Conservation (phyloP, 2,329 filamentous ascomycete genomes). For the Cordyceps cateniannulata region DNA sequence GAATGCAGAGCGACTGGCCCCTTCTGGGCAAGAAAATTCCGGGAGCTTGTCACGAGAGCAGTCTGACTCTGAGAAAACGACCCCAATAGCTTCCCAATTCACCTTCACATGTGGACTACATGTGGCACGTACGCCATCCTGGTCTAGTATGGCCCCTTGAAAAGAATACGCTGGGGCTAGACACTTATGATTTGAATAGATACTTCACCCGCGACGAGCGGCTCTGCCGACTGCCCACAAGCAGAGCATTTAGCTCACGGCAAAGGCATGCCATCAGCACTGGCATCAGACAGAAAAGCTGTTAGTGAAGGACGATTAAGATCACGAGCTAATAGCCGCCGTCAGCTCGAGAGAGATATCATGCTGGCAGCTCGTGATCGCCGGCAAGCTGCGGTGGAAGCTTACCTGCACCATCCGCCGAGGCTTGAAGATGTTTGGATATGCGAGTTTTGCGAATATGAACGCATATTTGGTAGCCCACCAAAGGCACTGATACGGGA, state of each 20-base stretch:
- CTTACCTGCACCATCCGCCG: conserved; percentile 70
- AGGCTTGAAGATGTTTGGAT: conserved; percentile 75
- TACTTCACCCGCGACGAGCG: conserved; percentile 18
- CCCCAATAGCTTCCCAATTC: conserved; percentile 77
- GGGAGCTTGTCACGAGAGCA: conserved; percentile 43
- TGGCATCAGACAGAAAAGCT: conserved; percentile 1
- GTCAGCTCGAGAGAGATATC: conserved; percentile 64
- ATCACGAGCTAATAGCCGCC: conserved; percentile 52
- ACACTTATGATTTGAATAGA: not conserved
- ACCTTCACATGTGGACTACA: conserved; percentile 95
- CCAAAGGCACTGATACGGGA: conserved; percentile 79
- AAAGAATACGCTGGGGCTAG: too few species aligned
- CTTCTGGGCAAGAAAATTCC: conserved; percentile 65
- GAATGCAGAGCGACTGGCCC: conserved; percentile 67
- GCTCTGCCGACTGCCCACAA: conserved; percentile 12
- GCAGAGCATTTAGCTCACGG: conserved; percentile 1
- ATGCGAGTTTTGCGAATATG: conserved; percentile 97
- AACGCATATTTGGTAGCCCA: conserved; percentile 84
- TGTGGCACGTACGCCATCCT: conserved; percentile 70
- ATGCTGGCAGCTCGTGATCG: conserved; percentile 69
- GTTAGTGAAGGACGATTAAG: conserved; percentile 2
- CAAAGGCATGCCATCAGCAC: conserved; percentile 14
- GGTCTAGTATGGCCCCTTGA: conserved; percentile 47
- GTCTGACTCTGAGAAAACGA: conserved; percentile 64
- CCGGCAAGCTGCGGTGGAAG: conserved; percentile 67